Percentiles rank a stretch among this genome's conserved stretches.
Conservation (phyloP, 108 stramenopile genomes). For the Cyclotella sp. region DNA sequence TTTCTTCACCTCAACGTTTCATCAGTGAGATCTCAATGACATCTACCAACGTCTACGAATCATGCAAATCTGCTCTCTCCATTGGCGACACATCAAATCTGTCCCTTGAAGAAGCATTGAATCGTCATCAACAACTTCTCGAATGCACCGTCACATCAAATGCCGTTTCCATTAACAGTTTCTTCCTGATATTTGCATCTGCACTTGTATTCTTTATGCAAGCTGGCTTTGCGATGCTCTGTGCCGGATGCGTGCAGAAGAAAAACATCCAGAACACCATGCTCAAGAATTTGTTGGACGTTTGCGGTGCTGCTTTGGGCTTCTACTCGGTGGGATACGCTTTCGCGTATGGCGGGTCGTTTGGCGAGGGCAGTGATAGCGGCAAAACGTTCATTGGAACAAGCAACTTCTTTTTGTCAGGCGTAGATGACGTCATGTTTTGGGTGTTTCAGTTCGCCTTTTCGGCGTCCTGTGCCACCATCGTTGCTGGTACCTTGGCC, state of each 20-base stretch:
- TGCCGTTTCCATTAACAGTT: constrained; percentile 34
- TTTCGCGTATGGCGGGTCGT: constrained; percentile 77
- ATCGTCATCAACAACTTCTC: constrained; percentile 15
- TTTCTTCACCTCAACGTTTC: too few species aligned
- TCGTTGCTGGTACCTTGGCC: constrained; percentile 94
- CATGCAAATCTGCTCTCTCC: too few species aligned
- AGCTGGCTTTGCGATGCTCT: constrained; percentile 71
- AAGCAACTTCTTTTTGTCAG: constrained; percentile 60
- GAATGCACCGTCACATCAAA: constrained; percentile 34
- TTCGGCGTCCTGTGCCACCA: constrained; percentile 84
- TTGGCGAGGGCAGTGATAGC: constrained; percentile 18
- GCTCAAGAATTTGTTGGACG: constrained; percentile 90
- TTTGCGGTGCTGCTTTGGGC: constrained; percentile 78
- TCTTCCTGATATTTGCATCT: constrained; percentile 71
- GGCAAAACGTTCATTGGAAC: constrained; percentile 69
- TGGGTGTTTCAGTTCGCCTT: constrained; percentile 91
- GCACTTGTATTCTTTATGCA: constrained; percentile 88
- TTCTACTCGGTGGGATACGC: constrained; percentile 84
- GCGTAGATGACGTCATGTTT: constrained; percentile 57
- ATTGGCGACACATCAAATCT: too few species aligned
- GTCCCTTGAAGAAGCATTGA: too few species aligned
- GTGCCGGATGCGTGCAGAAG: constrained; percentile 77
- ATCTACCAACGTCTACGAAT: too few species aligned
- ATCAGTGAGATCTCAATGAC: too few species aligned
- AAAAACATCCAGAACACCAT: constrained; percentile 91